Conservation (phyloP, 768 basidiomycete species). For the Daedaleopsis nitida region DNA sequence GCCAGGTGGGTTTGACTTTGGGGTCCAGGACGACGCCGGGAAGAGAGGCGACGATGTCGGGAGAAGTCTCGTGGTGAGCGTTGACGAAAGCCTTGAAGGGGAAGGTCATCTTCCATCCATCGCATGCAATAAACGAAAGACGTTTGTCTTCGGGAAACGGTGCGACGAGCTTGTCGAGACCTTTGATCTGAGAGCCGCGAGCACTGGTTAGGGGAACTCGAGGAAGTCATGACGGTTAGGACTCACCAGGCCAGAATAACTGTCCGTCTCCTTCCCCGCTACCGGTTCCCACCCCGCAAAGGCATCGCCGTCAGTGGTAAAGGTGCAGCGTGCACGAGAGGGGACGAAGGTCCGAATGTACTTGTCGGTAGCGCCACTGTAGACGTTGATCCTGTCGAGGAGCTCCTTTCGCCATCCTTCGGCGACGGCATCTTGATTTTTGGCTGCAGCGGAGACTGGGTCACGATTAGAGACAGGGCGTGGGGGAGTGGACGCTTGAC, state of each 20-base stretch:
- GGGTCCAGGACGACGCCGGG: not conserved
- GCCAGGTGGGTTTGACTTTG: not conserved
- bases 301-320: not conserved
- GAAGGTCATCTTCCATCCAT: not conserved
- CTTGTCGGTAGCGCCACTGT: not conserved
- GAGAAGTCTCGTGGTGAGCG: not conserved
- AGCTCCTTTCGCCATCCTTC: not conserved
- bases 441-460: not conserved
- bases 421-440: too few relatives aligned
- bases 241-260: not conserved
- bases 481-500: not conserved
- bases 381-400: not conserved
- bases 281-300: not conserved
- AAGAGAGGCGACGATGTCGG: not conserved
- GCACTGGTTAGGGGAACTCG: not conserved
- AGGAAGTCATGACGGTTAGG: not conserved
- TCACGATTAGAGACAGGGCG: not conserved
- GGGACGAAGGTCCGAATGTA: not conserved
- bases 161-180: not conserved
- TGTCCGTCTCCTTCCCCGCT: not conserved
- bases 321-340: not conserved
- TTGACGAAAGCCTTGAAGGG: not conserved
- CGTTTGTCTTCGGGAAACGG: not conserved
- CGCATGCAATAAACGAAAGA: not conserved
- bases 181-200: not conserved